Evolutionary conservation across 176 grass and related monocot species (phyloP).

Genomic region (Ensete glaucum): DNA sequence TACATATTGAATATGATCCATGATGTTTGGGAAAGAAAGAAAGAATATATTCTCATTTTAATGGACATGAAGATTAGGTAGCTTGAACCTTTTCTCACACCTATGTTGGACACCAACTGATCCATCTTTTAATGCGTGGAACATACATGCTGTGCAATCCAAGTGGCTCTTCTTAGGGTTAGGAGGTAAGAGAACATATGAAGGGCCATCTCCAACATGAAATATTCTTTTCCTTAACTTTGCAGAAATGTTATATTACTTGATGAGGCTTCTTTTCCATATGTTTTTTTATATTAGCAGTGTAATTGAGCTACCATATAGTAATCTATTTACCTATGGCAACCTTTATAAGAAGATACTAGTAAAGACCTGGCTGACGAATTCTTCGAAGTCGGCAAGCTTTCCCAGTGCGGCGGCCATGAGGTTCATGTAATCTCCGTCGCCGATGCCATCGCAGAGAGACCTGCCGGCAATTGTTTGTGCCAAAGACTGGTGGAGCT

Average conservation of each 20-base stretch:
- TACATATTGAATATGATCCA: neutral
- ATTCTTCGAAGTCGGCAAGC: constrained; percentile 9
- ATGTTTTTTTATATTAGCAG: too few relatives aligned
- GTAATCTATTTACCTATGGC: neutral
- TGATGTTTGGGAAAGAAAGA: neutral
- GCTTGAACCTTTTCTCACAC: neutral
- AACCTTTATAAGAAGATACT: neutral
- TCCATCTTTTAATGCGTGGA: neutral
- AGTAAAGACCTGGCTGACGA: constrained; percentile 4
- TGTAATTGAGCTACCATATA: neutral
- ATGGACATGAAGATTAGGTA: neutral
- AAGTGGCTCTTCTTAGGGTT: neutral
- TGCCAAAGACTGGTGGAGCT: neutral
- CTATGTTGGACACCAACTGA: neutral
- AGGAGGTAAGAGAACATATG: neutral
- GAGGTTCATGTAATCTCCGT: neutral
- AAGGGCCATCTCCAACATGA: neutral
- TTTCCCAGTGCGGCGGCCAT: neutral
- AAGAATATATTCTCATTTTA: neutral
- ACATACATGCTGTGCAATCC: neutral
- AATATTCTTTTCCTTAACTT: neutral
- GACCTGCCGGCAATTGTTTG: neutral
- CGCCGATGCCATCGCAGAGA: neutral
- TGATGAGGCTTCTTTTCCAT: neutral
- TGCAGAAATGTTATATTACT: neutral